Percentiles rank a stretch among this genome's conserved stretches.
Conservation (phyloP, 805 yeast genomes). For the Myxozyma udenii region DNA sequence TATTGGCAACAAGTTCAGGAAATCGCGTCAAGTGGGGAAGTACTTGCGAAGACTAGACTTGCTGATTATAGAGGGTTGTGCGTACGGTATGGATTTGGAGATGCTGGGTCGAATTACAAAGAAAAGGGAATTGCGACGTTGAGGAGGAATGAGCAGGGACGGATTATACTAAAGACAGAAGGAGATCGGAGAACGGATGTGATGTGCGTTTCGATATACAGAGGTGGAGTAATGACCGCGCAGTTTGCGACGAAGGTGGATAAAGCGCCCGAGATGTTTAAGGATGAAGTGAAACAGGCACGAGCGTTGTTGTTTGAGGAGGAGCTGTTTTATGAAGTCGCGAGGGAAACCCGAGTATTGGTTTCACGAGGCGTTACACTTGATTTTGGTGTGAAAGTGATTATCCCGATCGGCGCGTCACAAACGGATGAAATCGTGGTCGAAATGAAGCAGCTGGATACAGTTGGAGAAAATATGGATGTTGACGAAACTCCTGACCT, state of each 20-base stretch:
- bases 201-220: conserved; percentile 55
- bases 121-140: conserved; percentile 76
- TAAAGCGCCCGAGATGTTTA: conserved; percentile 32
- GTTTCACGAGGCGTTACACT: conserved; percentile 69
- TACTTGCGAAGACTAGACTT: conserved; percentile 63
- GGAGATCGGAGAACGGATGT: conserved; percentile 45
- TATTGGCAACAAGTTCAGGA: conserved; percentile 61
- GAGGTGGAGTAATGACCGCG: conserved; percentile 28
- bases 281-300: conserved; percentile 61
- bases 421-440: conserved; percentile 70
- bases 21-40: conserved; percentile 51
- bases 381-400: conserved; percentile 55
- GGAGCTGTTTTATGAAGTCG: conserved; percentile 74
- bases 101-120: conserved; percentile 74
- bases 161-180: conserved; percentile 43
- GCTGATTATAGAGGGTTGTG: conserved; percentile 60
- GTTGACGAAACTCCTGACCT: background rate
- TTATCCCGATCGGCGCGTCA: conserved; percentile 55
- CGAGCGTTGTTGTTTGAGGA: conserved; percentile 80
- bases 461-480: too few species aligned
- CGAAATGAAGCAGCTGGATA: conserved; percentile 43
- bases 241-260: conserved; percentile 3
- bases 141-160: conserved; percentile 50
- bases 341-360: conserved; percentile 69
- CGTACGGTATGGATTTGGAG: conserved; percentile 86